Evolutionary conservation across 805 yeast species (phyloP).

Genomic region (Wickerhamiella occidentalis): DNA sequence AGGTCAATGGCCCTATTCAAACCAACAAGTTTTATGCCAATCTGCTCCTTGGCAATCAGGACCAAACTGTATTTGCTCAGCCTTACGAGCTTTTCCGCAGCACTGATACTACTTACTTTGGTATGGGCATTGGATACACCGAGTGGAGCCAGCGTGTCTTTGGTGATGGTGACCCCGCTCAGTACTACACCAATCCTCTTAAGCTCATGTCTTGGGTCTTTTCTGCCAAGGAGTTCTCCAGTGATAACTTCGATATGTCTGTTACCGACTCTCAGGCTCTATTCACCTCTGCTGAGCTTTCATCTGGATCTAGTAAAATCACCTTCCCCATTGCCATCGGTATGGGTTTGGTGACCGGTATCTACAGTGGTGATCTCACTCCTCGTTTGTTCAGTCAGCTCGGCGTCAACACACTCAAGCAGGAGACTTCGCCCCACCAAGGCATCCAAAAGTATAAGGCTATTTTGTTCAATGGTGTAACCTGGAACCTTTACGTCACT

Average conservation of each 20-base stretch:
- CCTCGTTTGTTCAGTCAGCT: slow-evolving; percentile 37
- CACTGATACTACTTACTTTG: slow-evolving; percentile 33
- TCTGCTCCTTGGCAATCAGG: slow-evolving; percentile 44
- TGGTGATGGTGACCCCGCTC: slow-evolving; percentile 32
- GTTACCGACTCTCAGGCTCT: slow-evolving; percentile 39
- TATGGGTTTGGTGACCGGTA: slow-evolving; percentile 64
- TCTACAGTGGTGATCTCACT: slow-evolving; percentile 37
- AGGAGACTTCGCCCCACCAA: slow-evolving; percentile 25
- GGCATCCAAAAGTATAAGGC: slow-evolving; percentile 31
- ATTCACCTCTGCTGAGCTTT: slow-evolving; percentile 36
- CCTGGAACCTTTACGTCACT: slow-evolving; percentile 43
- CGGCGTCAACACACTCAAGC: slow-evolving; percentile 34
- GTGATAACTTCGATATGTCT: slow-evolving; percentile 30
- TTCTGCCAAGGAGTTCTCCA: slow-evolving; percentile 39
- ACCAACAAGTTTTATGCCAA: slow-evolving; percentile 73
- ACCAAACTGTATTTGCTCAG: slow-evolving; percentile 44
- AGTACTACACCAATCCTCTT: slow-evolving; percentile 43
- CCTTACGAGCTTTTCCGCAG: slow-evolving; percentile 58
- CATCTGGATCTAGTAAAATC: slow-evolving; percentile 29
- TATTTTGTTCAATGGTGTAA: slow-evolving; percentile 31
- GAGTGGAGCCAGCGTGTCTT: slow-evolving; percentile 33
- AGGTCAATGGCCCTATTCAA: slow-evolving; percentile 38
- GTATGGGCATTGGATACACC: slow-evolving; percentile 53
- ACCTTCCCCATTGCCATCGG: slow-evolving; percentile 65
- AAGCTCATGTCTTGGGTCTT: slow-evolving; percentile 41